A percentile compares a stretch with the other conserved stretches of the same genome.
Conservation (phyloP, 495 filamentous ascomycete species). For the Opeltia flavorubescens region DNA sequence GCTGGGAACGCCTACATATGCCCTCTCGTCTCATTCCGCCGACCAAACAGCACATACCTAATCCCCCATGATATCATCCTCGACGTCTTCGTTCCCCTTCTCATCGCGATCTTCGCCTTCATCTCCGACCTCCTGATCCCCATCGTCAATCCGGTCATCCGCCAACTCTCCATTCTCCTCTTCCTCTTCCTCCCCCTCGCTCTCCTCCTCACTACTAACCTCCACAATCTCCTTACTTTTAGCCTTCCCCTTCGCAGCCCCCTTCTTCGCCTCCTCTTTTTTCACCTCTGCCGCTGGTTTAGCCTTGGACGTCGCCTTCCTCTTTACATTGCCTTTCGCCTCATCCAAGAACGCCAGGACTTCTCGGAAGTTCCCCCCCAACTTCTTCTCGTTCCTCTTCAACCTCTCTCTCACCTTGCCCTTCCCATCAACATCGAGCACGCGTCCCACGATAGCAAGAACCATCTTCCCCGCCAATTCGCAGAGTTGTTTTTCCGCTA, state of each 20-base stretch:
- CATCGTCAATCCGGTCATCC: constrained; percentile 48
- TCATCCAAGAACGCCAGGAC: constrained; percentile 62
- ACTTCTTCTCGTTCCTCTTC: constrained; percentile 44
- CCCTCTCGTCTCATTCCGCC: too few species aligned
- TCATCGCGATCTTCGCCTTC: constrained; percentile 15
- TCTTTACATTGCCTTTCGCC: constrained; percentile 34
- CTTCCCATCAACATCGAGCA: constrained; percentile 48
- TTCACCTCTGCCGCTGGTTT: constrained; percentile 32
- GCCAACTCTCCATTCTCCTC: constrained; percentile 35
- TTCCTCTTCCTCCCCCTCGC: constrained; percentile 32
- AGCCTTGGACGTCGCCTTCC: constrained; percentile 18
- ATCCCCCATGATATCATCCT: constrained; percentile 60
- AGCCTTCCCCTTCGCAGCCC: constrained; percentile 2
- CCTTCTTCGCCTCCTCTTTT: constrained; percentile 24
- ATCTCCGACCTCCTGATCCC: constrained; percentile 37
- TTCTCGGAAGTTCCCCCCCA: constrained; percentile 66
- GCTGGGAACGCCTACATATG: too few species aligned
- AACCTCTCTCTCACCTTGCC: constrained; percentile 47
- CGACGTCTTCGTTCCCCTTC: constrained; percentile 28
- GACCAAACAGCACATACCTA: too few species aligned
- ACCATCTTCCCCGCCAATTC: constrained; percentile 73
- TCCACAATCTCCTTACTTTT: constrained; percentile 21
- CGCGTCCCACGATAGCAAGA: constrained; percentile 56
- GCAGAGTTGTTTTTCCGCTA: constrained; percentile 72
- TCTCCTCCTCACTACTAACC: constrained; percentile 24